phyloP scores from a whole-genome alignment of 1,139 yeast genomes.

The Kodamaea plutei region DNA sequence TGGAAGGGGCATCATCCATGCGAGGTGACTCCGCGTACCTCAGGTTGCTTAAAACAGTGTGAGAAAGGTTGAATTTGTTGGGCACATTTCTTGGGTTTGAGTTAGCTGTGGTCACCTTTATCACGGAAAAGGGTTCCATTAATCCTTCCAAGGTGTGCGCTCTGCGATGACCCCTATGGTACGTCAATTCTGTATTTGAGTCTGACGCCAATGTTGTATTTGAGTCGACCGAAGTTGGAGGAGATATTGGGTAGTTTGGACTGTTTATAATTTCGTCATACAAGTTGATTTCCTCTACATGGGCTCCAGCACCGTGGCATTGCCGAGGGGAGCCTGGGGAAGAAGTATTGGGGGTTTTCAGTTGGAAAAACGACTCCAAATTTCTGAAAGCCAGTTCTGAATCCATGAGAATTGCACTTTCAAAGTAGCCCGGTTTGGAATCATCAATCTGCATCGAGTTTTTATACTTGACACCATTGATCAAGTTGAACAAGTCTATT shows the following conservation, averaged over 20 bases:
- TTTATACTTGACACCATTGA: slow-evolving; percentile 49
- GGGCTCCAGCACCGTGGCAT: slow-evolving; percentile 3
- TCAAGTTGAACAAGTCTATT: slow-evolving; percentile 50
- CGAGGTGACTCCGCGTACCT: background rate
- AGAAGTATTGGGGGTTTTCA: background rate
- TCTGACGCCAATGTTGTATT: background rate
- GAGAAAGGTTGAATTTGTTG: slow-evolving; percentile 19
- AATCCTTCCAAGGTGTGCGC: slow-evolving; percentile 15
- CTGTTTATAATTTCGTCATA: slow-evolving; percentile 7
- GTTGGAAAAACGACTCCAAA: slow-evolving; percentile 38
- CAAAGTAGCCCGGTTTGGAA: slow-evolving; percentile 61
- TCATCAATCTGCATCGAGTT: slow-evolving; percentile 55
- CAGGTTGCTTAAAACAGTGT: slow-evolving; percentile 14
- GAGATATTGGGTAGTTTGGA: slow-evolving; percentile 6
- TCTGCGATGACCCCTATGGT: slow-evolving; percentile 11
- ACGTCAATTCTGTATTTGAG: background rate
- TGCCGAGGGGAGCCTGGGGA: slow-evolving; percentile 1
- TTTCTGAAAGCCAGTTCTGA: slow-evolving; percentile 43
- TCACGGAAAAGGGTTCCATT: slow-evolving; percentile 14
- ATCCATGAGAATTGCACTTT: slow-evolving; percentile 51
- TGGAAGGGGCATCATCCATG: slow-evolving; percentile 12
- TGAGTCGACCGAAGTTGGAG: slow-evolving; percentile 5
- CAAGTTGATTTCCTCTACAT: slow-evolving; percentile 10
- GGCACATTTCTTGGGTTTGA: slow-evolving; percentile 7
- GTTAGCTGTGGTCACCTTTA: slow-evolving; percentile 8